Conservation (phyloP, 2,329 filamentous ascomycete species). For the Ascochyta rabiei region DNA sequence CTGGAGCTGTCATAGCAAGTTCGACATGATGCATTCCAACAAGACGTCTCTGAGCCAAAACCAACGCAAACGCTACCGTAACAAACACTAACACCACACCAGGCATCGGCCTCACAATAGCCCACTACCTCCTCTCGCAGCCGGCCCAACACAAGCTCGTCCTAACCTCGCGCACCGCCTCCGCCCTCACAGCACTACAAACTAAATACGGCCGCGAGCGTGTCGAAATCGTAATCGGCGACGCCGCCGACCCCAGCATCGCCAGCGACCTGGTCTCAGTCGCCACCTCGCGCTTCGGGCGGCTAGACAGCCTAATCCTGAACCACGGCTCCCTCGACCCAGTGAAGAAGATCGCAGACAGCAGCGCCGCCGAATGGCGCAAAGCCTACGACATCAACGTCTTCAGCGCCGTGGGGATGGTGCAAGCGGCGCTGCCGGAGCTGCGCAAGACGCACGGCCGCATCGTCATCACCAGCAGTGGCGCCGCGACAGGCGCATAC, state of each 20-base stretch:
- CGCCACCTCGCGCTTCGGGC: constrained; percentile 71
- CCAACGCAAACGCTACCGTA: background rate
- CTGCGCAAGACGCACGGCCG: constrained; percentile 72
- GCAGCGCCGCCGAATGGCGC: constrained; percentile 76
- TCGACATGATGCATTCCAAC: no score
- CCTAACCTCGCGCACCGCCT: constrained; percentile 61
- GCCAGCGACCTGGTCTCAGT: constrained; percentile 67
- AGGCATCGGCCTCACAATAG: constrained; percentile 68
- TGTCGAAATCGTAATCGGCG: constrained; percentile 64
- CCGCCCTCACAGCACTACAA: constrained; percentile 57
- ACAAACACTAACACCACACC: background rate
- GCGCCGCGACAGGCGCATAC: constrained; percentile 71
- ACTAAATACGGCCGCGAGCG: constrained; percentile 57
- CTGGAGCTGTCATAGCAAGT: background rate
- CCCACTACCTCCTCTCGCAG: constrained; percentile 63
- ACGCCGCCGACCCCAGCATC: constrained; percentile 60
- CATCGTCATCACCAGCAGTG: constrained; percentile 80
- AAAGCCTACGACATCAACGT: constrained; percentile 81
- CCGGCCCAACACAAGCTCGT: constrained; percentile 63
- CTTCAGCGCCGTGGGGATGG: constrained; percentile 80
- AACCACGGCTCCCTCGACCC: constrained; percentile 88
- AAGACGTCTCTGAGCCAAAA: background rate
- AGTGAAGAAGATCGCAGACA: constrained; percentile 71
- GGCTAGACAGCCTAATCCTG: constrained; percentile 80
- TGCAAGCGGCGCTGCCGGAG: constrained; percentile 72